Evolutionary conservation across 2,329 filamentous ascomycete species (phyloP).

Genomic region (Lecanicillium sp.): DNA sequence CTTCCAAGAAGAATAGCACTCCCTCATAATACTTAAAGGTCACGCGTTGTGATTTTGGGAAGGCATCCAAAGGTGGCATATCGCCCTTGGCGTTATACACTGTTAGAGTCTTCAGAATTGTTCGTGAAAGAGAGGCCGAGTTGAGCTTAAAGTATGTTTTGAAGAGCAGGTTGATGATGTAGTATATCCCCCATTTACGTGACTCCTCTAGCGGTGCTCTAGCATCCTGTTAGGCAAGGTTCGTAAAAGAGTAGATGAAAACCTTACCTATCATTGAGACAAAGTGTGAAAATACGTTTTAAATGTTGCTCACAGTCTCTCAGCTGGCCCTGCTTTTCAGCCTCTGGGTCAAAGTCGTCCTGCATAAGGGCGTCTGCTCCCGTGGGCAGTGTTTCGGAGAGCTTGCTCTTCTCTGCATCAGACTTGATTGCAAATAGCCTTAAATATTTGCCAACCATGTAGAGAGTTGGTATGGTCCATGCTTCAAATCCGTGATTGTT

Average conservation of each 20-base stretch:
- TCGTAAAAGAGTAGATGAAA: slow-evolving; percentile 7
- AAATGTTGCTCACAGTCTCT: slow-evolving; percentile 86
- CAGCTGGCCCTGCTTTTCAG: slow-evolving; percentile 73
- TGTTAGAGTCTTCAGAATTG: slow-evolving; percentile 74
- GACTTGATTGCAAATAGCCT: slow-evolving; percentile 85
- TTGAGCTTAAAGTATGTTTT: slow-evolving; percentile 98
- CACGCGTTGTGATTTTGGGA: slow-evolving; percentile 83
- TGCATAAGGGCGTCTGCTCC: slow-evolving; percentile 45
- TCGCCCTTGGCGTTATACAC: slow-evolving; percentile 64
- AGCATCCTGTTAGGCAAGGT: slow-evolving; percentile 1
- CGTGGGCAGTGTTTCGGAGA: slow-evolving; percentile 22
- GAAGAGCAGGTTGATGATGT: slow-evolving; percentile 88
- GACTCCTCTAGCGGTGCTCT: slow-evolving; percentile 81
- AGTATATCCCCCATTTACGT: slow-evolving; percentile 96
- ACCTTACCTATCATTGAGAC: slow-evolving; percentile 75
- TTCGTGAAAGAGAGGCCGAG: slow-evolving; percentile 80
- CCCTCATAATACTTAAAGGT: slow-evolving; percentile 97
- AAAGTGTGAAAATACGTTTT: slow-evolving; percentile 86
- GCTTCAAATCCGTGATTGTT: slow-evolving; percentile 66
- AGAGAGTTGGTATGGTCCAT: slow-evolving; percentile 90
- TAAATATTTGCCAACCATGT: slow-evolving; percentile 78
- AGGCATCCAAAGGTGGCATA: slow-evolving; percentile 69
- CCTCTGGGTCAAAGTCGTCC: slow-evolving; percentile 73
- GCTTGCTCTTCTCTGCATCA: slow-evolving; percentile 56
- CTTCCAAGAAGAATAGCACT: slow-evolving; percentile 87